Base-by-base conservation (phyloP, 805 yeast species). In the Zygotorulaspora florentina region DNA sequence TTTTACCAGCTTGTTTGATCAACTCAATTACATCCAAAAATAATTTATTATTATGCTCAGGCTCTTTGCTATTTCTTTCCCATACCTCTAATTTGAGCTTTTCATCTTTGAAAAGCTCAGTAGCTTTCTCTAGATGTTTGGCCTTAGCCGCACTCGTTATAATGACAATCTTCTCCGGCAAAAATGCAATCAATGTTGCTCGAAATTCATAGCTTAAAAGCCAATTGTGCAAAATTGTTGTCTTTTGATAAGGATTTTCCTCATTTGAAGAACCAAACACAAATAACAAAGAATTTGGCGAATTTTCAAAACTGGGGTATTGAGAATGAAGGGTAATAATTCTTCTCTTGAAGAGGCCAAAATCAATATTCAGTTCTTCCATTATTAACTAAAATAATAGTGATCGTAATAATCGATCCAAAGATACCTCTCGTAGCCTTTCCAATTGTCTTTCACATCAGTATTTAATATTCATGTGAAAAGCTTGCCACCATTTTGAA, bases 121-220 rank as follows among this genome's bases (percentile, higher is more conserved):
- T 51, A 3, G 66, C 64, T 17, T 58, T 57, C 25, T 50, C 42
- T 54, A 91, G 70, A 69, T 89, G 84, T 63, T 83, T 87, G 35
- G 95, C 88, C 67, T 91, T 91, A 6, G 87, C 87, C 40, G 81
- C 83, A 26, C 91, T 82, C 0, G 97, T 90, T 47, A 90, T 73
- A 44, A 91, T 70, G 3, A 80, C 65, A 31, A 80, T 70, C 53
- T 79, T 80, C 31, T 76, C 77, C 44, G 75, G 73, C 2, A 85
- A 76, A 47, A 90, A 68, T 41, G 75, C 79, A 43, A 91, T 67
- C 26, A 81, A 81, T 1, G 97, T 89, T 41, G 93, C 93, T n/a
- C 96, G 95, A 61, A 91, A 91, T 64, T 93, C 98, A 64, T 90
- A 91, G 3, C 97, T 96, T 40, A 91, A 69, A 43, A 91, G 70